These are phyloP conservation scores for Microglena sp. DNA, from an alignment of 139 green algal species.

Conservation along the genomic window DNA sequence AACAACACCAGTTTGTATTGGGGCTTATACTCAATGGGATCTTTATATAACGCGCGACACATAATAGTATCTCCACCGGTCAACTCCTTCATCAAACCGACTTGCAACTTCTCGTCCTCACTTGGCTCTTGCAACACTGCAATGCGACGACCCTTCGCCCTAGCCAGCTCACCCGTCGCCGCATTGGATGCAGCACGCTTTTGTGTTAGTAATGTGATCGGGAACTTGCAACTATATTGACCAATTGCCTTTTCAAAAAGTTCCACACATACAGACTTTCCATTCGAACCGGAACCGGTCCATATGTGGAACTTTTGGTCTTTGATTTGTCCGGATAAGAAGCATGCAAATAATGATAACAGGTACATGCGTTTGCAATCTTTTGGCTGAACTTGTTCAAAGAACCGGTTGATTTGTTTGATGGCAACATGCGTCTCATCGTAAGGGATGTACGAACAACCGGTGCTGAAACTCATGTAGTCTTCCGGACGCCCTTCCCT, in stretches of 20 bases:
- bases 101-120: slow-evolving; percentile 8
- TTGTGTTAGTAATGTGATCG: slow-evolving; percentile 12
- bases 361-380: slow-evolving; percentile 8
- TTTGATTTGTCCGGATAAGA: not conserved
- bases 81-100: slow-evolving; percentile 12
- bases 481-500: slow-evolving; percentile 12
- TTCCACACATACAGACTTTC: not conserved
- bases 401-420: not conserved
- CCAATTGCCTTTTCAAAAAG: slow-evolving; percentile 10
- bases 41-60: slow-evolving; percentile 3
- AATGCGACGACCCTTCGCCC: slow-evolving; percentile 13
- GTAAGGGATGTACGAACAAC: slow-evolving; percentile 6
- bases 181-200: slow-evolving; percentile 11
- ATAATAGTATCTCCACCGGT: slow-evolving; percentile 7
- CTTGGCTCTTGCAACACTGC: slow-evolving; percentile 8
- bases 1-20: slow-evolving; percentile 6
- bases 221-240: slow-evolving; percentile 12
- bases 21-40: slow-evolving; percentile 16
- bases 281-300: slow-evolving; percentile 7
- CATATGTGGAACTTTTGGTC: slow-evolving; percentile 13
- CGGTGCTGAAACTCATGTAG: slow-evolving; percentile 10
- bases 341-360: slow-evolving; percentile 4
- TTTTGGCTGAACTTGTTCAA: slow-evolving; percentile 1
- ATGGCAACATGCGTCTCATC: not conserved
- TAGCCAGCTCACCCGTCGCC: slow-evolving; percentile 6